Evolutionary conservation across 2,329 filamentous ascomycete genomes (phyloP).

Genomic region (Venturia oleaginea): DNA sequence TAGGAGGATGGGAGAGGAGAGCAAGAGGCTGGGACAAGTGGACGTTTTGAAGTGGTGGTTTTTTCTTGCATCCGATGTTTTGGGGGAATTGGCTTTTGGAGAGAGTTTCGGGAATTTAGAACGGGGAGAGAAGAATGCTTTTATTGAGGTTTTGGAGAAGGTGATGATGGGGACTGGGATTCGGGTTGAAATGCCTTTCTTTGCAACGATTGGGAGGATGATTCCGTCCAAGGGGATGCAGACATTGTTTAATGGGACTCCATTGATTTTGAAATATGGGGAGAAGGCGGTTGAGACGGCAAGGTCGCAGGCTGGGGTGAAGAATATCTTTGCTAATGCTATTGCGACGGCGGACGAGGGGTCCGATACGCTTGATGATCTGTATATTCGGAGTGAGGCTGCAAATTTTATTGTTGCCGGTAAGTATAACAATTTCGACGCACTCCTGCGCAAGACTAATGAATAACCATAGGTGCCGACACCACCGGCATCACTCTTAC

Average conservation of each 20-base stretch:
- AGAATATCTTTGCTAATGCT: conserved; percentile 28
- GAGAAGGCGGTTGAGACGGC: conserved; percentile 24
- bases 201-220: conserved; percentile 23
- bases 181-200: conserved; percentile 27
- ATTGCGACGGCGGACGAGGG: conserved; percentile 24
- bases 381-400: conserved; percentile 26
- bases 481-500: conserved; percentile 26
- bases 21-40: conserved; percentile 18
- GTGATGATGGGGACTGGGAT: conserved; percentile 28
- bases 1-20: conserved; percentile 22
- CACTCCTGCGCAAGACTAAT: too few relatives aligned
- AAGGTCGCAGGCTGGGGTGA: conserved; percentile 20
- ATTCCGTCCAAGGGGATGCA: conserved; percentile 23
- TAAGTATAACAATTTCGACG: too few relatives aligned
- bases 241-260: conserved; percentile 28
- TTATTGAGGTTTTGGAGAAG: conserved; percentile 27
- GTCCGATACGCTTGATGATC: conserved; percentile 23
- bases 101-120: conserved; percentile 29
- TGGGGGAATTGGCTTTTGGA: conserved; percentile 30
- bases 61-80: conserved; percentile 32
- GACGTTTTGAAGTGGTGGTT: conserved; percentile 32
- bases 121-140: conserved; percentile 23
- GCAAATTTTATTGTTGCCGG: conserved; percentile 28
- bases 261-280: conserved; percentile 24
- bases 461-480: conserved; percentile 17